Evolutionary conservation across 805 yeast genomes (phyloP), one percentile per base, ranked within the genome.

Genomic region (Candida pini): DNA sequence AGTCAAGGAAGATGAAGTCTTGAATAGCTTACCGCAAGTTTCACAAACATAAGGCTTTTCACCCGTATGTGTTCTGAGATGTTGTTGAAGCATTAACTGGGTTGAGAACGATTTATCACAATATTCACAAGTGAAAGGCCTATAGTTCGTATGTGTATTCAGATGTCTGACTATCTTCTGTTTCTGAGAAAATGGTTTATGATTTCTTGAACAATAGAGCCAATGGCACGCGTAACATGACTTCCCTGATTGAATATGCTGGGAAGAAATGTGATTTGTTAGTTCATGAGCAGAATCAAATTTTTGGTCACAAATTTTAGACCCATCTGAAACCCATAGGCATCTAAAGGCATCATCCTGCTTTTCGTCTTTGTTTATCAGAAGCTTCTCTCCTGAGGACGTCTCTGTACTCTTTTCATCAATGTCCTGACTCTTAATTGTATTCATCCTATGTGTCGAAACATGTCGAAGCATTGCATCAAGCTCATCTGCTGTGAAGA

Each of bases 91-190:
- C 70, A 82, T 81, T 21, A 81, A 64, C 32, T 82, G 85, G 28
- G 83, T 85, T 5, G 94, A 84, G 58, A 90, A 88, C 9, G 66
- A 55, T 36, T 79, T 76, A 3, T 75, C 69, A 56, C 98, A 92
- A 1, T 69, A 53, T 0, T 62, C 50, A 60, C 98, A 92, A 39
- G 67, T 65, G 55, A 71, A 82, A 0, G 97, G 97, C 53, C 81
- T 78, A 54, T 81, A 78, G 39, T 81, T 78, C 0, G 97, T 86
- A 56, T 92, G 98, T 4, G 81, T 81, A 57, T 83, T 92, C 31
- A 92, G 62, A 60, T 90, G 98, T 27, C 98, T 71, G 12, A 83
- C 61, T 7, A 88, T 63, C 58, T 90, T 92, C 49, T 90, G 97
- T 20, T 92, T 68, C 55, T 90, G 97, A 8, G 72, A 59, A 52